Evolutionary conservation across 2,329 filamentous ascomycete species (phyloP), one percentile per base, ranked within the genome.

Genomic region (Lasiodiplodia hormozganensis): DNA sequence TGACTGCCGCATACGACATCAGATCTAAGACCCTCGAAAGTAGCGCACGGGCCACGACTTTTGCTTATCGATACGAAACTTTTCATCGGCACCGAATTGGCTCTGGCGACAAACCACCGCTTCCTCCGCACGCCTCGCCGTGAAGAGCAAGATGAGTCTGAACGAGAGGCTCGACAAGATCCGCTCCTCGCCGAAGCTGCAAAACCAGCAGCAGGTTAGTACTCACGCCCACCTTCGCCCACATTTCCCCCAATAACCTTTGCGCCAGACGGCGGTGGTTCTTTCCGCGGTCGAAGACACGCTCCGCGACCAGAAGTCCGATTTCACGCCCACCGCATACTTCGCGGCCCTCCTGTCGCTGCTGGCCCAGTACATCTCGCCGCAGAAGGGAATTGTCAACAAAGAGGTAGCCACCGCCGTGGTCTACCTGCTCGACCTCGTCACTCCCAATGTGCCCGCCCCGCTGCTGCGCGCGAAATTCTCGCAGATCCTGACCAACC

Each of bases 151-250:
- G 71, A 83, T 83, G 83, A 88, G 89, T 81, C 84, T 98, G 76
- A 89, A 92, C 80, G 95, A 97, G 85, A 96, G 94, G 85, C 89
- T 99, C 79, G 92, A 95, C 84, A 97, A 96, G 88, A 97, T 98
- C 81, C 92, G 96, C 82, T 96, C 82, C 73, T 82, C 92, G 78
- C 96, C 96, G 68, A 97, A 97, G 82, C 89, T 97, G 76, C 93
- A 98, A 82, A 97, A 92, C 80, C 94, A 97, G 83, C 90, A 97
- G 81, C 93, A 94, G 87, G 94, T 96, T 84, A 73, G 84, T 79
- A 21, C 47, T 18, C 28, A 38, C 64, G 52, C 53, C 16, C 62
- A 52, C 23, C 21, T 16, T 28, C n/a, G 10, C 25, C 25, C 8
- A 23, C 23, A 52, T 67, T 36, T 14, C 49, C 49, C n/a, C n/a